Evolutionary conservation across 208 protist species (phyloP).

Genomic region (Porcisia deanei): DNA sequence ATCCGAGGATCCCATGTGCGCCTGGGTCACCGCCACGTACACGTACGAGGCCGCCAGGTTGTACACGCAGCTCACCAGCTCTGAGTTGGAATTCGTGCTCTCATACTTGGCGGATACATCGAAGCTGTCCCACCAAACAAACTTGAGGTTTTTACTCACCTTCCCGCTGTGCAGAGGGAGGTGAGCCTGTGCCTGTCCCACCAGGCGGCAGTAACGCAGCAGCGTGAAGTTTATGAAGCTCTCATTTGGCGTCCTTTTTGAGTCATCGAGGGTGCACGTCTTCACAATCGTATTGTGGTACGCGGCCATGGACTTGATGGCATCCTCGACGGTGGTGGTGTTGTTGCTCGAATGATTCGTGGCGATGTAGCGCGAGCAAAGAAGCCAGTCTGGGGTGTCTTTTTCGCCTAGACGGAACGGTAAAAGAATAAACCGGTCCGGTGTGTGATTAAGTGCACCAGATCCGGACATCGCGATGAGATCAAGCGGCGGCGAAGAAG

Average conservation of each 20-base stretch:
- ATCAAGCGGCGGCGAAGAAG: too few species aligned
- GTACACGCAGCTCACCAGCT: constrained; percentile 83
- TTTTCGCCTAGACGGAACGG: constrained; percentile 76
- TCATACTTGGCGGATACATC: constrained; percentile 62
- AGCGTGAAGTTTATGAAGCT: constrained; percentile 71
- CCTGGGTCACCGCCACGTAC: constrained; percentile 48
- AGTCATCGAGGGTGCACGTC: constrained; percentile 48
- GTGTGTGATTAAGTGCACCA: constrained; percentile 33
- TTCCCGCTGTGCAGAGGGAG: constrained; percentile 60
- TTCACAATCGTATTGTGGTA: constrained; percentile 72
- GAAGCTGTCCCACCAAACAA: constrained; percentile 77
- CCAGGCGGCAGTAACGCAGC: constrained; percentile 65
- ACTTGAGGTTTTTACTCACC: constrained; percentile 60
- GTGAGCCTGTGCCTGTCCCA: constrained; percentile 79
- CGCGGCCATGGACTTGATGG: constrained; percentile 66
- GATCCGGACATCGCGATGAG: constrained; percentile 2
- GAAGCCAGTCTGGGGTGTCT: constrained; percentile 64
- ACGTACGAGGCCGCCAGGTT: constrained; percentile 82
- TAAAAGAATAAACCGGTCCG: constrained; percentile 68
- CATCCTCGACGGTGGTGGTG: constrained; percentile 52
- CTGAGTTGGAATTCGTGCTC: constrained; percentile 62
- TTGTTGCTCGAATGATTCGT: constrained; percentile 70
- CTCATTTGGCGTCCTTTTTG: constrained; percentile 52
- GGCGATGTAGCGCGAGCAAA: constrained; percentile 65
- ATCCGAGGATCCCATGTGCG: constrained; percentile 43